Evolutionary conservation across 169 alveolate species (phyloP), one percentile per base, ranked within the genome.

Genomic region (Plasmodium knowlesi): DNA sequence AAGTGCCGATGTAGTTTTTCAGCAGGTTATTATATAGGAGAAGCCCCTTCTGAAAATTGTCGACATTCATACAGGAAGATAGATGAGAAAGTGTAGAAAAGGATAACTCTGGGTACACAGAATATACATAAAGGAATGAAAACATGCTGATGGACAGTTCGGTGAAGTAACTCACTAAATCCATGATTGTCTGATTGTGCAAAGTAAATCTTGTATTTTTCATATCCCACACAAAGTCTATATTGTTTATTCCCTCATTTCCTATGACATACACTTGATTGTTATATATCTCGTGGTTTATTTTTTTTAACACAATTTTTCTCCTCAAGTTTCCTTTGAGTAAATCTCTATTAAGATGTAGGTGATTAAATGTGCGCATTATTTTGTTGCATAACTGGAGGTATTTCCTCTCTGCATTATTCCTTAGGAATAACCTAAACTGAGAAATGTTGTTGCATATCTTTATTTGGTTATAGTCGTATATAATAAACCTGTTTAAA

Each of bases 361-460:
- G 50, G 71, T 79, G 82, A 16, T 22, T 43, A 67, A 57, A 89
- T n/a, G 76, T 89, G 46, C 37, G 50, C 30, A 79, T 30, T 37
- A 89, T 89, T 89, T 89, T 89, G 25, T 89, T 39, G 82, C 94
- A 89, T 50, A 89, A 50, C 6, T 89, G 67, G 14, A 89, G 22
- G 37, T 89, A 89, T 5, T 32, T 80, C 22, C 61, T 78, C 19
- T 54, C 46, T 61, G 89, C 94, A 5, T 67, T 41, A 37, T 43
- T 79, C 5, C 72, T 71, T 16, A 89, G 41, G 82, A 89, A 89
- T 67, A 89, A 79, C 10, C 94, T 32, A 57, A 43, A 89, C 22
- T 54, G 82, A 39, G 82, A 89, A 89, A 79, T 89, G 82, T 89
- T 89, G 53, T 78, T 89, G 30, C 94, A 89, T 89, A 89, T 57